Base-by-base conservation (phyloP, 768 basidiomycete genomes). In the Hortiboletus campestris region DNA sequence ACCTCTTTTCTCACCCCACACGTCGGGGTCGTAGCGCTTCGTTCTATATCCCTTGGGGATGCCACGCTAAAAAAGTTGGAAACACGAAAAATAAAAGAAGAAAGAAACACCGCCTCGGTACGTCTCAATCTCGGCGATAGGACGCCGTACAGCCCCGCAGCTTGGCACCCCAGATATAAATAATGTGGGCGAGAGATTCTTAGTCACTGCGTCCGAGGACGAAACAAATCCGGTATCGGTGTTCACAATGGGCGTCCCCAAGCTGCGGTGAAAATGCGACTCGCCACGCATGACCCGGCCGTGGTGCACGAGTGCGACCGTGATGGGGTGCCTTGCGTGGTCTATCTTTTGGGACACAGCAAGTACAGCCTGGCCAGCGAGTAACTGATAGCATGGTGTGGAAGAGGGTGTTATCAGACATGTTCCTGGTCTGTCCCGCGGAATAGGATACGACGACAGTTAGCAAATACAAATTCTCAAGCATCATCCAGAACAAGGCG, bases 401-500 rank as follows among this genome's bases (percentile, higher is more conserved):
- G 38, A 46, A 50, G 25, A 6, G 6, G 12, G n/a, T 22, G 25
- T 4, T 11, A 29, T 55, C 44, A 51, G 48, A 25, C 25, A 5
- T 29, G 20, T 31, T 44, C 53, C 55, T 47, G 31, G 19, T 47
- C 61, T 48, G 53, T 51, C 38, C 17, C 46, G 40, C 25, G 29
- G 29, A 31, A 54, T 19, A 19, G 20, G 38, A 28, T 28, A 36
- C 17, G 22, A 19, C 12, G 31, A 22, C 8, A 4, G 28, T 22
- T 40, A 36, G 3, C 49, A 59, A 48, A 53, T 44, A 57, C 32
- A 28, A 14, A 32, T 50, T 48, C 46, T 76, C 66, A 78, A 35
- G 87, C 89, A 72, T 94, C 93, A 64, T 91, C 93, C 52, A 97
- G 79, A 50, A 94, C 78, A 46, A 96, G 77, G 34, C 93, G 88